Evolutionary conservation across 2,329 filamentous ascomycete species (phyloP), one percentile per base, ranked within the genome.

Genomic region (Pseudogymnoascus verrucosus): DNA sequence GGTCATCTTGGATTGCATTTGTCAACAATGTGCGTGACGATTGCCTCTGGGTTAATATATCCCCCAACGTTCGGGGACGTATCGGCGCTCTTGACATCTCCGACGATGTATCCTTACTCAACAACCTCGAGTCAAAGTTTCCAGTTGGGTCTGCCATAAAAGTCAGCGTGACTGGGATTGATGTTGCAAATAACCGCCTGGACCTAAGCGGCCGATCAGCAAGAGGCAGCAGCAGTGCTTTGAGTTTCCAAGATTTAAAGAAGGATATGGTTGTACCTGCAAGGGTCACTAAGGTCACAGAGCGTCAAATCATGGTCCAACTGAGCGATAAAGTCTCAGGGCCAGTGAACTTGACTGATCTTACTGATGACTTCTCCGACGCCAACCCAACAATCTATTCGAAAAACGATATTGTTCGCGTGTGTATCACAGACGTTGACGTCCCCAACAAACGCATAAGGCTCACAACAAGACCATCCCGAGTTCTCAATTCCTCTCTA

Each of bases 41-140:
- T 67, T 90, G 84, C 71, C 81, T 96, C 21, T 98, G 95, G 93
- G 89, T 96, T 54, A 97, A 92, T 71, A 77, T 99, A 21, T 91
- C 93, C 1, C 92, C 95, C 5, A 91, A 89, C 62, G 87, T 99
- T 14, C 88, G 93, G 65, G 95, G 95, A 63, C 86, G 92, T 61
- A 85, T 99, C 63, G 86, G 86, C 62, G 83, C 89, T 66, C 86
- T 95, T 74, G 93, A 98, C 71, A 85, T 95, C 7, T 92, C 91
- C 0, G 90, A 96, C 70, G 92, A 98, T 74, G 78, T 96, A 57
- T 89, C 91, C 6, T 82, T 90, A 63, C 79, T 96, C 37, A 84
- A 88, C 34, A 85, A 96, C 70, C 78, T 97, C 2, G 82, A 86
- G 59, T 82, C 84, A 67, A 90, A 91, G 75, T 98, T 96, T 75